A percentile compares a stretch with the other conserved stretches of the same genome.
phyloP scores from a whole-genome alignment of 2,329 filamentous ascomycete species.

The Elsinoe arachidis region DNA sequence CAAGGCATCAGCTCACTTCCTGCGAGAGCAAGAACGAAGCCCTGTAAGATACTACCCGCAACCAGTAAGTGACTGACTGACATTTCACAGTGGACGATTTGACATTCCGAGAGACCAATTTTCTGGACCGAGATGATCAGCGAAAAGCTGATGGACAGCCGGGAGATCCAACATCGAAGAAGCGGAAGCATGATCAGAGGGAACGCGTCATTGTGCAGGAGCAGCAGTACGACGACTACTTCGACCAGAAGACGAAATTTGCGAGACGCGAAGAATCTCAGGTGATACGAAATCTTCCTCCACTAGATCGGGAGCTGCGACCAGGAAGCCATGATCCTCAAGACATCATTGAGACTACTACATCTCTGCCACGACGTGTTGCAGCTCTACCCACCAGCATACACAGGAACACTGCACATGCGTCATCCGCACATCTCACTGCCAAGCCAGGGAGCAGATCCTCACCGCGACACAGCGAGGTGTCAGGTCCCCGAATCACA shows the following conservation, averaged over 20 bases:
- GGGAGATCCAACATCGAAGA: neutral
- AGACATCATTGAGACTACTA: too few species aligned
- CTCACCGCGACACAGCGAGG: too few species aligned
- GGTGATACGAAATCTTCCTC: too few species aligned
- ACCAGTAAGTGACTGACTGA: neutral
- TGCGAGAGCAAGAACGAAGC: neutral
- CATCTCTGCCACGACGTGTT: too few species aligned
- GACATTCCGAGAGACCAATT: neutral
- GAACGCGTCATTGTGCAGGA: slow-evolving; percentile 6
- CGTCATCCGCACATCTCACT: too few species aligned
- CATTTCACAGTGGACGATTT: neutral
- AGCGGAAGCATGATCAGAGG: neutral
- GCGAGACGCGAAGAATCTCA: neutral
- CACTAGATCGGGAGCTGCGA: too few species aligned
- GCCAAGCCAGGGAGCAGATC: too few species aligned
- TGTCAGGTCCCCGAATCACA: too few species aligned
- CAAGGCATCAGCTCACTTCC: slow-evolving; percentile 9
- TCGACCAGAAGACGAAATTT: neutral
- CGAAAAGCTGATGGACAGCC: neutral
- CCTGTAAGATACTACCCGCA: neutral
- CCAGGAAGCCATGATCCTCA: too few species aligned
- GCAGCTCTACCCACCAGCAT: too few species aligned
- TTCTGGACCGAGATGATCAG: neutral
- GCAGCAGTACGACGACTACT: slow-evolving; percentile 5
- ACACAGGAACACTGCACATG: too few species aligned